phyloP scores from a whole-genome alignment of 495 filamentous ascomycete genomes.

The Penicillium tannophilum region DNA sequence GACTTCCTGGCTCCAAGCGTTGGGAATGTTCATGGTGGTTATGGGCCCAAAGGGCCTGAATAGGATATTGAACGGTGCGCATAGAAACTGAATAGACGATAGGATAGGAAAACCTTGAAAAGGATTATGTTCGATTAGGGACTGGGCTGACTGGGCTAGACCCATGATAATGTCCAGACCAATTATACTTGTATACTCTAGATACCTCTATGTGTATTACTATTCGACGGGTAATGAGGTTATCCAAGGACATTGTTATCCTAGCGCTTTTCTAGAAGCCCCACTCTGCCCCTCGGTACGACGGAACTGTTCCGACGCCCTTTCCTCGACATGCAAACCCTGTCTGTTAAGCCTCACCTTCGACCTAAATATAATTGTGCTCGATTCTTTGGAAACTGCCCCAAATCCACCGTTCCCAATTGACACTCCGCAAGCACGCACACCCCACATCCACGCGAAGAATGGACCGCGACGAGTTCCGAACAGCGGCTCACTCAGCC shows the following conservation, averaged over 20 bases:
- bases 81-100: background rate
- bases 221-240: too few relatives aligned
- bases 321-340: background rate
- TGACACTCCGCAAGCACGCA: background rate
- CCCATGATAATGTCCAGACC: too few relatives aligned
- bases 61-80: slow-evolving; percentile 59
- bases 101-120: too few relatives aligned
- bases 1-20: slow-evolving; percentile 76
- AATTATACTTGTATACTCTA: too few relatives aligned
- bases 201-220: too few relatives aligned
- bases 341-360: too few relatives aligned
- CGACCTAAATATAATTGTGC: too few relatives aligned
- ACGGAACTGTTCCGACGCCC: slow-evolving; percentile 4
- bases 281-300: background rate
- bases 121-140: too few relatives aligned
- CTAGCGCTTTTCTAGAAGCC: too few relatives aligned
- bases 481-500: slow-evolving; percentile 75
- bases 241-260: too few relatives aligned
- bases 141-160: too few relatives aligned
- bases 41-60: slow-evolving; percentile 64
- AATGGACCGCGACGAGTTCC: slow-evolving; percentile 86
- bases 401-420: background rate
- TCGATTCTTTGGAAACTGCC: too few relatives aligned
- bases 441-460: background rate
- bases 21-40: slow-evolving; percentile 78